Conservation (phyloP, 352 stramenopile genomes). For the Phytophthora kernoviae region DNA sequence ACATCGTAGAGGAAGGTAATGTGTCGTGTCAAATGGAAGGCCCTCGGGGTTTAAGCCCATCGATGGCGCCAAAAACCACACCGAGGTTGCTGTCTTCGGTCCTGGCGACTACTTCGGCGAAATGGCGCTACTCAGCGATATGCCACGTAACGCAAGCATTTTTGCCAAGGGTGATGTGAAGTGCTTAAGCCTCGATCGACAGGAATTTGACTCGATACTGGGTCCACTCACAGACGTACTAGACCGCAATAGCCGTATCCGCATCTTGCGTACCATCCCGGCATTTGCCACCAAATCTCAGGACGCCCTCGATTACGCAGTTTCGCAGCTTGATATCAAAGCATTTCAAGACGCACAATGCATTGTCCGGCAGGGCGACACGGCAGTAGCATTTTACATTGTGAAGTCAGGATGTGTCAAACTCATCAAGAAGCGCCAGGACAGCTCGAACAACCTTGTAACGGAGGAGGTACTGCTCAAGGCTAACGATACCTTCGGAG, state of each 20-base stretch:
- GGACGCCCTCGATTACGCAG: constrained; percentile 70
- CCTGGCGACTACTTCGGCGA: constrained; percentile 92
- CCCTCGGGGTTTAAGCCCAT: constrained; percentile 30
- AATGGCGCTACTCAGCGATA: constrained; percentile 89
- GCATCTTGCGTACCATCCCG: constrained; percentile 65
- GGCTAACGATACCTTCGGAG: constrained; percentile 77
- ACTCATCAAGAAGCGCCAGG: constrained; percentile 53
- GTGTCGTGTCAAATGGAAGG: constrained; percentile 69
- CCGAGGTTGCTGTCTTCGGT: constrained; percentile 59
- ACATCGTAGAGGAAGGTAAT: constrained; percentile 78
- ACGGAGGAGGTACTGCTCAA: constrained; percentile 64
- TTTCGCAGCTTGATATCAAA: constrained; percentile 81
- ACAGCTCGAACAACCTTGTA: constrained; percentile 36
- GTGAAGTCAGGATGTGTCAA: constrained; percentile 81
- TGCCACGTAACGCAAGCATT: constrained; percentile 82
- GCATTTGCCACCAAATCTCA: constrained; percentile 58
- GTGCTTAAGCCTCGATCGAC: constrained; percentile 65
- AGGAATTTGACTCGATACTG: constrained; percentile 83
- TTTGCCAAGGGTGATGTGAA: constrained; percentile 68
- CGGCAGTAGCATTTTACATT: constrained; percentile 72
- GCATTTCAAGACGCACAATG: constrained; percentile 71
- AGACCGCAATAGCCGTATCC: constrained; percentile 71
- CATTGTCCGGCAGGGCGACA: constrained; percentile 60
- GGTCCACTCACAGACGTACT: constrained; percentile 77
- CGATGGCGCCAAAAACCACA: constrained; percentile 7